phyloP scores from a whole-genome alignment of 768 basidiomycete genomes.

The Hypholoma fasciculare region DNA sequence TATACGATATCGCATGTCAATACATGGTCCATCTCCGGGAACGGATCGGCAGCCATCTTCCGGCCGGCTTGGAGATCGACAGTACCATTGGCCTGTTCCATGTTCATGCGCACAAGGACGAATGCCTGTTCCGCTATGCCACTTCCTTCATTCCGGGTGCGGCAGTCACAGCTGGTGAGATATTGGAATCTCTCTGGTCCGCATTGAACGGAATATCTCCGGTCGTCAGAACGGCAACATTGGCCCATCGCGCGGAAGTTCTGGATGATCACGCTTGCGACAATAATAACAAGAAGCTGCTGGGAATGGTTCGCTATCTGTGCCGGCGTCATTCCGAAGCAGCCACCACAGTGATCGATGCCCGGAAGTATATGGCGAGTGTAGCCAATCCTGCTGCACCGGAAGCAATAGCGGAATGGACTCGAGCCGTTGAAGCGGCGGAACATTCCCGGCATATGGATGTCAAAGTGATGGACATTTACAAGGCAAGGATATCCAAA shows the following conservation, averaged over 20 bases:
- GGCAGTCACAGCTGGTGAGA: too few species aligned
- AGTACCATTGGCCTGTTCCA: too few species aligned
- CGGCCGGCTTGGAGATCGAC: too few species aligned
- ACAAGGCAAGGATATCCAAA: background rate
- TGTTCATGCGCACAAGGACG: too few species aligned
- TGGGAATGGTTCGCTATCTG: conserved; percentile 11
- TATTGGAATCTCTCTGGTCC: too few species aligned
- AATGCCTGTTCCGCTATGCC: too few species aligned
- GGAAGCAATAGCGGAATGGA: background rate
- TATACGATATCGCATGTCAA: too few species aligned
- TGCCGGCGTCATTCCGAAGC: background rate
- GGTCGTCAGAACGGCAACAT: conserved; percentile 11
- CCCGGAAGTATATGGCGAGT: too few species aligned
- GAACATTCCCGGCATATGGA: background rate
- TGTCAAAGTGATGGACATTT: conserved; percentile 6
- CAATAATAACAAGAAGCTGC: conserved; percentile 23
- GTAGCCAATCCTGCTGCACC: background rate
- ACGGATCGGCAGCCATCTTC: too few species aligned
- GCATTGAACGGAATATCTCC: too few species aligned
- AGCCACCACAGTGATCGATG: background rate
- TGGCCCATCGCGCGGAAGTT: conserved; percentile 14
- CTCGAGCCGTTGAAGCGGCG: background rate
- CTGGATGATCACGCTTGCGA: conserved; percentile 25
- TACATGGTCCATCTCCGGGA: too few species aligned
- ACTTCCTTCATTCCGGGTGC: too few species aligned